Conservation (phyloP, 2,329 filamentous ascomycete species). For the Aspergillus spinulosporus region DNA sequence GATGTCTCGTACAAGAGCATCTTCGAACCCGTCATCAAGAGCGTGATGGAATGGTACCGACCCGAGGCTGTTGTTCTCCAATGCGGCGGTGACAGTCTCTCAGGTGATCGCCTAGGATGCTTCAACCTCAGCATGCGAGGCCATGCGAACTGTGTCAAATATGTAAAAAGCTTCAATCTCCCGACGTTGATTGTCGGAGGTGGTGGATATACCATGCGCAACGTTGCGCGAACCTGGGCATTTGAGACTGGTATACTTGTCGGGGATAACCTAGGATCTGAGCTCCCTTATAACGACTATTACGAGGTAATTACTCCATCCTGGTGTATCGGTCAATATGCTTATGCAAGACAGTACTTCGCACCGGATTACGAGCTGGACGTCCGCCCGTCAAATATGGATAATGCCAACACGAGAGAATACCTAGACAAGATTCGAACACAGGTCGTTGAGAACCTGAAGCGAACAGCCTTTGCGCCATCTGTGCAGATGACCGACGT, state of each 20-base stretch:
- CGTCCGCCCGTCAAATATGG: slow-evolving; percentile 70
- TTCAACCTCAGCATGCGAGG: slow-evolving; percentile 71
- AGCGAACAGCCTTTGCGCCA: slow-evolving; percentile 61
- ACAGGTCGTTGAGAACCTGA: slow-evolving; percentile 67
- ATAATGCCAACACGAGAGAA: slow-evolving; percentile 68
- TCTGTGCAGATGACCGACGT: slow-evolving; percentile 67
- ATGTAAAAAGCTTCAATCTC: slow-evolving; percentile 66
- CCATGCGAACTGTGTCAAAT: slow-evolving; percentile 69
- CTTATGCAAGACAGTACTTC: slow-evolving; percentile 57
- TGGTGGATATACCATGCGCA: slow-evolving; percentile 70
- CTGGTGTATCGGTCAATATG: neutral
- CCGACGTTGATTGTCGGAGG: slow-evolving; percentile 67
- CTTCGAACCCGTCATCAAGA: slow-evolving; percentile 67
- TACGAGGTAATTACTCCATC: slow-evolving; percentile 60
- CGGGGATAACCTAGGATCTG: slow-evolving; percentile 74
- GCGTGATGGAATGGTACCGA: slow-evolving; percentile 68
- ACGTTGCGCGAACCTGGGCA: slow-evolving; percentile 62
- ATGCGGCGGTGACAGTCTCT: slow-evolving; percentile 67
- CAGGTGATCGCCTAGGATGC: slow-evolving; percentile 66
- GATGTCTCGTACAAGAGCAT: slow-evolving; percentile 67
- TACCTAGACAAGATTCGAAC: slow-evolving; percentile 68
- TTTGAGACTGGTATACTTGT: slow-evolving; percentile 78
- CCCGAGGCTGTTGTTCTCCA: slow-evolving; percentile 69
- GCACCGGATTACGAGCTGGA: slow-evolving; percentile 69
- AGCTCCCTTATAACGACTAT: slow-evolving; percentile 95